Evolutionary conservation across 179 eudicot species (phyloP).

Genomic region (Heliamphora pulchella): DNA sequence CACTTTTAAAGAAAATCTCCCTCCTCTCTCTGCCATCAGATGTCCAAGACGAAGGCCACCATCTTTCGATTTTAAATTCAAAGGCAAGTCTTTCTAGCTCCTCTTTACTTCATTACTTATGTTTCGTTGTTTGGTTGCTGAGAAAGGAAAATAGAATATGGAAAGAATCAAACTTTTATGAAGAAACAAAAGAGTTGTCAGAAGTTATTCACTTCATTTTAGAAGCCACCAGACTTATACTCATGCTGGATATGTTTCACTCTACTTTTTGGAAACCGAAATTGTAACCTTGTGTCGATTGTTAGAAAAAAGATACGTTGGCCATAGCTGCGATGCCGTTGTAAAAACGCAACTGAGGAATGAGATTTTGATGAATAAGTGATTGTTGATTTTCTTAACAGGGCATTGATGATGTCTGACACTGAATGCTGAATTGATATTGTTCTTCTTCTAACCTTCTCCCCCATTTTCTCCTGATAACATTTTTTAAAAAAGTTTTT

Average conservation of each 20-base stretch:
- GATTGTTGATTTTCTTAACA: no score
- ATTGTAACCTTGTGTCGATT: not conserved
- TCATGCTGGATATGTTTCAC: not conserved
- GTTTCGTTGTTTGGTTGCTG: not conserved
- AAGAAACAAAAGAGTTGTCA: not conserved
- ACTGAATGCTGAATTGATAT: not conserved
- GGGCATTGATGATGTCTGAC: no score
- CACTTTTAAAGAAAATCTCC: constrained; percentile 9
- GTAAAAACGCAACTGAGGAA: no score
- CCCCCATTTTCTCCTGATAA: not conserved
- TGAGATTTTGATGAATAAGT: no score
- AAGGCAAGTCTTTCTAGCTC: constrained; percentile 6
- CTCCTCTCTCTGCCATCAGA: constrained; percentile 9
- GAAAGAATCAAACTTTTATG: not conserved
- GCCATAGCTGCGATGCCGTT: not conserved
- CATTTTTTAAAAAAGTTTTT: not conserved
- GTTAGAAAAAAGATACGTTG: not conserved
- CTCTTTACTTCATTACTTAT: not conserved
- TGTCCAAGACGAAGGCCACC: constrained; percentile 6
- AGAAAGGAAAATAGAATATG: not conserved
- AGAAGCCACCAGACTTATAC: not conserved
- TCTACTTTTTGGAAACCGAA: not conserved
- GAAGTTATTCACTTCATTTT: not conserved
- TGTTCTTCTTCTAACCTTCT: not conserved
- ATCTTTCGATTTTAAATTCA: constrained; percentile 8